Base-by-base conservation (phyloP, 768 basidiomycete species). In the Gymnopilus dilepis region DNA sequence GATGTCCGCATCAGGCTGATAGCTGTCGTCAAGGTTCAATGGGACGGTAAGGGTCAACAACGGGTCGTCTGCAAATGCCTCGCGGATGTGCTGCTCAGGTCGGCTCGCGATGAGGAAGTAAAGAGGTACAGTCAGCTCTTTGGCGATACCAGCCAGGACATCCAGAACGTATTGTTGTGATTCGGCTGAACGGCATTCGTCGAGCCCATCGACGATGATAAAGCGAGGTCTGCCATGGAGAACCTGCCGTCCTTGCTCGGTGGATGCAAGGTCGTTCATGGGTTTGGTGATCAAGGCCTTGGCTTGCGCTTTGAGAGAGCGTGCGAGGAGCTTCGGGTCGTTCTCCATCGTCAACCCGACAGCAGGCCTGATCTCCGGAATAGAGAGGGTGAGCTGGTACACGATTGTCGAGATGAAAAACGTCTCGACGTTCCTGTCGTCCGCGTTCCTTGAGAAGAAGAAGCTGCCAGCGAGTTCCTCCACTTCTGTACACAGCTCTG, bases 121-220 rank as follows among this genome's bases (percentile, higher is more conserved):
- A 8, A 67, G 30, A 11, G 61, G 59, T 12, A 65, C 3, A 3
- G n/a, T 8, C 7, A 43, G 21, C 31, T 43, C 28, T 21, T 31
- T 31, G 4, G 60, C 28, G 31, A 50, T 40, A 1, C 42, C 33
- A 6, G 47, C 24, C 21, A 64, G 26, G 19, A 56, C 30, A 11
- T 50, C 45, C 11, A 67, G 41, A 40, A 67, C 38, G 19, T 63
- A 51, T 7, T 31, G 26, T n/a, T 68, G 67, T 0, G 43, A 34
- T 4, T 54, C 38, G 2, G 34, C n/a, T 19, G 55, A 40, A 2
- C 48, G 33, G 28, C 63, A 68, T 30, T 70, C 69, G 21, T 70
- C 67, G 8, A 70, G 37, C 4, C 69, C 69, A 42, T 70, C 67
- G 28, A 70, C 50, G 21, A 68, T 53, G 31, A 70, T 37, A 6